Percentiles rank a stretch among this genome's conserved stretches.
These are phyloP conservation scores for Russula sp. DNA, from an alignment of 768 basidiomycete genomes.

Conservation along the genomic window DNA sequence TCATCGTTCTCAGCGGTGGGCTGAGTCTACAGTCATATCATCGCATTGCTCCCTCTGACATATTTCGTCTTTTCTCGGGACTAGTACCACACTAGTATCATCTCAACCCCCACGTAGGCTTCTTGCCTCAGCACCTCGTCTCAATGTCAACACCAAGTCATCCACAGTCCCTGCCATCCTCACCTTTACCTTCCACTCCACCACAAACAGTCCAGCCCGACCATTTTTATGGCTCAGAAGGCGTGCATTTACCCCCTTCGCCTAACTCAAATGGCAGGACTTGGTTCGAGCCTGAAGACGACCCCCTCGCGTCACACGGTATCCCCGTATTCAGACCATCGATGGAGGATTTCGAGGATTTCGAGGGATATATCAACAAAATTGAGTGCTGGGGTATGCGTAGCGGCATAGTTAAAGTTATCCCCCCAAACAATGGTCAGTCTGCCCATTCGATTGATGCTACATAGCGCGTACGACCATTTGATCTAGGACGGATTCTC, in stretches of 20 bases:
- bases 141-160: slow-evolving; percentile 30
- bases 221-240: slow-evolving; percentile 72
- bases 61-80: neutral
- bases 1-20: slow-evolving; percentile 8
- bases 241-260: slow-evolving; percentile 48
- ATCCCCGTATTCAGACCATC: slow-evolving; percentile 96
- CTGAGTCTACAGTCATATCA: neutral
- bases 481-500: slow-evolving; percentile 56
- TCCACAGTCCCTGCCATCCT: slow-evolving; percentile 40
- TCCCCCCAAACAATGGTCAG: slow-evolving; percentile 95
- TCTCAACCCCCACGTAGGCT: neutral
- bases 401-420: slow-evolving; percentile 94
- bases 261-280: slow-evolving; percentile 59
- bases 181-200: slow-evolving; percentile 48
- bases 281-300: slow-evolving; percentile 76
- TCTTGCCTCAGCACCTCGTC: neutral
- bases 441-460: slow-evolving; percentile 27
- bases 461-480: slow-evolving; percentile 30
- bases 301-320: slow-evolving; percentile 78
- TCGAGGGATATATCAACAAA: slow-evolving; percentile 83
- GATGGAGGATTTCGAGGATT: slow-evolving; percentile 88
- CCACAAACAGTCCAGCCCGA: slow-evolving; percentile 64
- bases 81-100: neutral
- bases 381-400: slow-evolving; percentile 87
- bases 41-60: neutral